Evolutionary conservation across 2,329 filamentous ascomycete species (phyloP), one percentile per base, ranked within the genome.

Genomic region (Grosmannia serpens): DNA sequence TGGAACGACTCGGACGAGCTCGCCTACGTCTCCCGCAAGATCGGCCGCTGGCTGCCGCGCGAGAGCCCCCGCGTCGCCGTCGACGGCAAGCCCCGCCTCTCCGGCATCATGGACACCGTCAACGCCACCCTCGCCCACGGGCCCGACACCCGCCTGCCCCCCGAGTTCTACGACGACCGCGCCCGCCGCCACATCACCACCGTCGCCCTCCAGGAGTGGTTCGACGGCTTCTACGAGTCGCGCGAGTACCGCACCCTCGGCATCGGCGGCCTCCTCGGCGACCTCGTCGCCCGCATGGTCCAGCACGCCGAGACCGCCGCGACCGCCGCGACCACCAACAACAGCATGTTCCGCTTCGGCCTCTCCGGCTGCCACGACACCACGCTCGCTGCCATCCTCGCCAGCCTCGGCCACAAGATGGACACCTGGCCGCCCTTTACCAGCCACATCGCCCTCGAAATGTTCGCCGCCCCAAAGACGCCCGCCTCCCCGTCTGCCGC

Each of bases 281-380:
- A 97, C 67, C 72, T 97, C 22, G 86, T 91, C 15, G 79, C 83
- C 61, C 80, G 87, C 51, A 91, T 91, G 86, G 82, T 88, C 31
- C 77, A 79, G 27, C 83, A 79, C 64, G 80, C 81, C n/a, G 81
- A 87, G 67, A 75, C 80, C 61, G 75, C 78, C 56, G 78, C 82
- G 61, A 76, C 78, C 70, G 70, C 67, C 41, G 64, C 55, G 8
- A 3, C 49, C 47, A 35, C 35, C 49, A 44, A 44, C 24, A 51
- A 58, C 46, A 70, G 66, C 64, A 78, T 64, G 63, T 78, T 94
- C 66, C 87, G 86, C 62, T 85, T 97, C 63, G 86, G 84, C 20
- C 75, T 97, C 67, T 88, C 84, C 64, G 91, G 91, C 35, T 96
- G 91, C 67, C 91, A 96, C 71, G 91, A 97, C 68, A 97, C 94